Base-by-base conservation (phyloP, 108 stramenopile species). In the Skeletonema marinoi region DNA sequence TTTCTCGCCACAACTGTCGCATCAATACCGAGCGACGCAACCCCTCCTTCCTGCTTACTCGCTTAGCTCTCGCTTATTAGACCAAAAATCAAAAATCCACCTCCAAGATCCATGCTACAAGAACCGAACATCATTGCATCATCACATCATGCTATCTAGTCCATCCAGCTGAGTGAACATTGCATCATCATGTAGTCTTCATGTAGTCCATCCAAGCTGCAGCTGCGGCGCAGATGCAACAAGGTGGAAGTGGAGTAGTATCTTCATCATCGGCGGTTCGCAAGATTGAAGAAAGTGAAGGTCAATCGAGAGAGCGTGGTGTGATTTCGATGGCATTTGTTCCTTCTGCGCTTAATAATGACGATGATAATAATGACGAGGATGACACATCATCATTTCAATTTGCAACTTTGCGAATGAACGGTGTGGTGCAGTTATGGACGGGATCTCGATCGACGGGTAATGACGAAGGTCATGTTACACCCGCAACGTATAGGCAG, bases 351-450 rank as follows among this genome's bases (percentile, higher is more conserved):
- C 10, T 6, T 42, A 11, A 11, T 2, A n/a, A n/a, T n/a, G n/a
- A n/a, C n/a, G n/a, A 7, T 10, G 16, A 56, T 6, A 14, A 42
- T 66, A n/a, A 73, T 69, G 31, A n/a, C n/a, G 68, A 80, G 62
- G 62, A 17, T 51, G 64, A 33, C 70, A 64, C 44, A 11, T 14
- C 44, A 11, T 14, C 66, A 16, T 66, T 79, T 68, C 64, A 71
- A 65, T 92, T 93, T 83, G 86, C 89, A 13, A 85, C 89, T n/a
- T 67, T 94, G 59, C 68, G 87, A 32, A 71, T 82, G 58, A 83
- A 94, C 77, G 90, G 89, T 25, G 61, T 77, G 2, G 76, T 94
- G 0, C 85, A 92, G 76, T 44, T 83, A 29, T 93, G 94, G 94
- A 66, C 73, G 39, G 70, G 77, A 50, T 48, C 54, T 50, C 74